Conservation (phyloP, 345 rosid genomes). For the Populus simonii region DNA sequence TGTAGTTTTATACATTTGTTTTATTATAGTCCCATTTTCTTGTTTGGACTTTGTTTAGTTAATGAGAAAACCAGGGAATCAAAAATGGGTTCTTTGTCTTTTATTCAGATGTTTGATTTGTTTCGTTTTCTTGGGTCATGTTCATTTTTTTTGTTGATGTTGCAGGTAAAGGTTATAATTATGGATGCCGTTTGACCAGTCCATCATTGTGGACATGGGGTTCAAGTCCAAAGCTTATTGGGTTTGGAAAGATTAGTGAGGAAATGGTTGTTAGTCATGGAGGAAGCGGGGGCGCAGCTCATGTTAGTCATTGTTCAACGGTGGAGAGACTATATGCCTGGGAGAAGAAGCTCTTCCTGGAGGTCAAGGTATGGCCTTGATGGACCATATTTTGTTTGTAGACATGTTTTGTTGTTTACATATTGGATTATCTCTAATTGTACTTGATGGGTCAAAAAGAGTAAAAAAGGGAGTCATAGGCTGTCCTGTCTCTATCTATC, state of each 20-base stretch:
- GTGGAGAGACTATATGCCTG: constrained; percentile 86
- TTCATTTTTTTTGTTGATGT: neutral
- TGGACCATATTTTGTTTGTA: neutral
- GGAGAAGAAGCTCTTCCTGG: constrained; percentile 91
- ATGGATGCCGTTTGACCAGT: constrained; percentile 55
- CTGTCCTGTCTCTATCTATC: neutral
- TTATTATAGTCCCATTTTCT: neutral
- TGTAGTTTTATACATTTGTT: neutral
- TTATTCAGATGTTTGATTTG: neutral
- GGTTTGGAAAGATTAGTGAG: constrained; percentile 37
- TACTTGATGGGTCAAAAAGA: neutral
- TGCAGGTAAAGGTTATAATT: constrained; percentile 55
- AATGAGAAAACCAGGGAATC: neutral
- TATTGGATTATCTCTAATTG: neutral
- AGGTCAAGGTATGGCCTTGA: constrained; percentile 64
- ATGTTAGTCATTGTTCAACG: constrained; percentile 68
- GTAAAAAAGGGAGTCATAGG: neutral
- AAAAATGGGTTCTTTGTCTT: neutral
- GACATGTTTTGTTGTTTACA: neutral
- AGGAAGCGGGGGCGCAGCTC: constrained; percentile 2
- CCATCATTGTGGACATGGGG: constrained; percentile 74
- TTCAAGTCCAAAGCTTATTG: constrained; percentile 52
- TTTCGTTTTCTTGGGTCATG: neutral
- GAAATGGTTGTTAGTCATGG: constrained; percentile 20
- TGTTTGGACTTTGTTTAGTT: neutral